These are phyloP conservation scores for Saxophila tyrrhenica DNA, from an alignment of 495 filamentous ascomycete genomes.

Conservation along the genomic window DNA sequence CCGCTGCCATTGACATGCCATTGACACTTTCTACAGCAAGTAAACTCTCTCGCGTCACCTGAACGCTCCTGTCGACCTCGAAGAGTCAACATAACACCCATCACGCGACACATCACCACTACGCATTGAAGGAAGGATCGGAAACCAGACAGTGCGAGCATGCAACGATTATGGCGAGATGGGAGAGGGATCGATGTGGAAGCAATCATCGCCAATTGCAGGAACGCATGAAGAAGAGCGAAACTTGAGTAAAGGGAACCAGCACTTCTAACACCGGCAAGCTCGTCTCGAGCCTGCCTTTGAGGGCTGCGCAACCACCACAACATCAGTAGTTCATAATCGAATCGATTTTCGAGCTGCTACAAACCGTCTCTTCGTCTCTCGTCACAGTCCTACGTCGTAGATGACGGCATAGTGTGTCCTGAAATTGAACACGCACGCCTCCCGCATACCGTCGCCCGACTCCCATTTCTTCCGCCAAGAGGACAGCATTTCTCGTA, in stretches of 20 bases:
- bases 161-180: constrained; percentile 5
- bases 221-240: not conserved
- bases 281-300: constrained; percentile 16
- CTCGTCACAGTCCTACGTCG: constrained; percentile 24
- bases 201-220: constrained; percentile 20
- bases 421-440: constrained; percentile 33
- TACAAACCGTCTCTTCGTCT: not conserved
- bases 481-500: constrained; percentile 63
- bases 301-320: constrained; percentile 5
- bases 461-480: constrained; percentile 48
- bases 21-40: constrained; percentile 27
- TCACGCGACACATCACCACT: constrained; percentile 18
- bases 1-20: not conserved
- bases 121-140: constrained; percentile 19
- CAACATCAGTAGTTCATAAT: not conserved
- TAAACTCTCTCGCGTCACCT: constrained; percentile 28
- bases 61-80: constrained; percentile 15
- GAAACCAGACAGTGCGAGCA: constrained; percentile 18
- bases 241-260: not conserved
- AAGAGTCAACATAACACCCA: constrained; percentile 5
- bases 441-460: constrained; percentile 20
- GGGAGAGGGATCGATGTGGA: not conserved
- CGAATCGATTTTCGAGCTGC: not conserved
- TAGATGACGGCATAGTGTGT: constrained; percentile 28
- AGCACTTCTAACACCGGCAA: constrained; percentile 30